These are phyloP conservation scores for Colletotrichum orbiculare DNA, from an alignment of 2,329 filamentous ascomycete genomes.

Conservation along the genomic window DNA sequence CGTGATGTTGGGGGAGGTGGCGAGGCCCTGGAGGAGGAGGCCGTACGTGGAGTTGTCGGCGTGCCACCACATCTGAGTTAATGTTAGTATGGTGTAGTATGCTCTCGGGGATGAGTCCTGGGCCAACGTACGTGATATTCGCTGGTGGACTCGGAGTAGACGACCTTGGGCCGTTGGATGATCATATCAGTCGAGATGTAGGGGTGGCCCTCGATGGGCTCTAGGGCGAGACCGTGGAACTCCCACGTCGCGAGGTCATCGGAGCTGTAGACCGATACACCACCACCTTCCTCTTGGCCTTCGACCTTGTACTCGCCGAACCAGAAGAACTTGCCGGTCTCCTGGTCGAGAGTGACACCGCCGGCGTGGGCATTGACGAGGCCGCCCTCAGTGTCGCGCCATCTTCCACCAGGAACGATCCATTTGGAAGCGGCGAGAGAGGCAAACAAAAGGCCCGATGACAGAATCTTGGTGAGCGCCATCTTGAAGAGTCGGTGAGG, in stretches of 20 bases:
- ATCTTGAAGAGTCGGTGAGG: constrained; percentile 12
- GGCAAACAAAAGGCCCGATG: constrained; percentile 29
- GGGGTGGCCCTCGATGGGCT: constrained; percentile 63
- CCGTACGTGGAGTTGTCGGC: constrained; percentile 69
- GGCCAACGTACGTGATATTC: constrained; percentile 63
- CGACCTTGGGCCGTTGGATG: constrained; percentile 72
- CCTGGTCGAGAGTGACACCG: constrained; percentile 62
- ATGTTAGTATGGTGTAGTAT: neutral
- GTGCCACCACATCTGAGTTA: constrained; percentile 67
- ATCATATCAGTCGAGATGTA: constrained; percentile 66
- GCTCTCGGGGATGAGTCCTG: neutral
- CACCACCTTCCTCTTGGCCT: constrained; percentile 68
- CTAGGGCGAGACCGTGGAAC: constrained; percentile 66
- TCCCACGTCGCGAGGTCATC: constrained; percentile 70
- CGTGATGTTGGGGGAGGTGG: constrained; percentile 61
- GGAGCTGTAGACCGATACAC: constrained; percentile 70
- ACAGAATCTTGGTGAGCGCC: constrained; percentile 33
- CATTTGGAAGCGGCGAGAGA: constrained; percentile 55
- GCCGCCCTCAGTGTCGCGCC: constrained; percentile 70
- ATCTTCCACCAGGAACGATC: constrained; percentile 71
- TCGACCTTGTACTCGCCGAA: constrained; percentile 72
- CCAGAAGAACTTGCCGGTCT: constrained; percentile 66
- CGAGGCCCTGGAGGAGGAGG: constrained; percentile 66
- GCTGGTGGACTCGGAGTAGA: constrained; percentile 63
- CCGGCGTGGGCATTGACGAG: constrained; percentile 72